Percentiles rank a stretch among this genome's conserved stretches.
Evolutionary conservation across 305 asterid species (phyloP).

Genomic region (Fraxinus baroniana): DNA sequence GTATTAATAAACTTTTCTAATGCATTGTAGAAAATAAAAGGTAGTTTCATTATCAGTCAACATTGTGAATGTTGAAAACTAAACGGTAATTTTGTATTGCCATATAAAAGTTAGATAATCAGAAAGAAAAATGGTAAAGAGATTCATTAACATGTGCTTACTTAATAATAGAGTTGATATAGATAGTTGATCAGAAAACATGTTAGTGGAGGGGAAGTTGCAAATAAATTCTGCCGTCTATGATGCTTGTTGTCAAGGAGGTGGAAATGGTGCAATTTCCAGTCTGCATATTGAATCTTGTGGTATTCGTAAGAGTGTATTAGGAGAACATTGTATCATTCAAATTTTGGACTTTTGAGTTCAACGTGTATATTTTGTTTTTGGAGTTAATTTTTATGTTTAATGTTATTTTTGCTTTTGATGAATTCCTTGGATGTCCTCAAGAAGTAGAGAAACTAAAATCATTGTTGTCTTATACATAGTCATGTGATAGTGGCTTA

Average conservation of each 20-base stretch:
- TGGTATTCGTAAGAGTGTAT: not conserved
- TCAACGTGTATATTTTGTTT: not conserved
- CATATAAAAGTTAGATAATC: not conserved
- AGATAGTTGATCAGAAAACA: not conserved
- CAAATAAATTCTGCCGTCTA: not conserved
- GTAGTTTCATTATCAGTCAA: not conserved
- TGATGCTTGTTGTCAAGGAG: not conserved
- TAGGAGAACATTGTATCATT: not conserved
- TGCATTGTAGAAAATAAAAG: not conserved
- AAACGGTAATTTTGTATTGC: not conserved
- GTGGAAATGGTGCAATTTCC: not conserved
- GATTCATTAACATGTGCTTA: not conserved
- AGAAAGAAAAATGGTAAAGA: not conserved
- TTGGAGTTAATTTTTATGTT: not conserved
- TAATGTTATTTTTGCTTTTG: not conserved
- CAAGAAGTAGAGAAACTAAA: not conserved
- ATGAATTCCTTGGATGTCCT: not conserved
- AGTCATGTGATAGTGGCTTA: not conserved
- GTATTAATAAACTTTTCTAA: not conserved
- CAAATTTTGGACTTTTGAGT: not conserved
- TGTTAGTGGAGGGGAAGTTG: not conserved
- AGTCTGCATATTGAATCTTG: not conserved
- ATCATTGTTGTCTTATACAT: not conserved
- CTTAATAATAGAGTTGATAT: not conserved
- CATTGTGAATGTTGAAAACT: constrained; percentile 1